Evolutionary conservation across 306 rosid genomes (phyloP), one percentile per base, ranked within the genome.

Genomic region (Medicago truncatula): DNA sequence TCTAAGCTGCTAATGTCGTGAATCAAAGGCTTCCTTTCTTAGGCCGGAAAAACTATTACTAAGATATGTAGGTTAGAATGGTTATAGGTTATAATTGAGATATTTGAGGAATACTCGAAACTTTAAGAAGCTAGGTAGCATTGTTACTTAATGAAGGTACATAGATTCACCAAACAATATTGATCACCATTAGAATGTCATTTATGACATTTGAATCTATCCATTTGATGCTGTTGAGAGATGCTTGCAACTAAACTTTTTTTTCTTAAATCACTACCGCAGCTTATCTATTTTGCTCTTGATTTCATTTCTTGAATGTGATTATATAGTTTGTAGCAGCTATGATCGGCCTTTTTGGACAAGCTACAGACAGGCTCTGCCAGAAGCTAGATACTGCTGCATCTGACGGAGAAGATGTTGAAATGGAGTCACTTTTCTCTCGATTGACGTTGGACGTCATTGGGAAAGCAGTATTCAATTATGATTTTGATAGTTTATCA

Each of bases 391-490:
- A 95, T 59, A 83, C 80, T 36, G 96, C 97, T 41, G 97, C 95
- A 75, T 86, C 83, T 71, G 90, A 88, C 73, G 97, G 97, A 73
- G 93, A 92, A 85, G 97, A 92, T 80, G 97, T 87, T 25, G 99
- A 95, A 79, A 90, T 95, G 99, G 99, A 95, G 80, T 95, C 99
- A 54, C 93, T 92, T 77, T 95, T 95, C 90, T 95, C 99, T 21
- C 90, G 87, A 83, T 86, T 95, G 88, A 95, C 99, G 41, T 82
- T 95, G 83, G 99, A 95, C 62, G 56, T 92, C 70, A 95, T 95
- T 67, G 99, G 99, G 83, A 95, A 89, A 82, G 99, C 99, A 66
- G 97, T 95, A 70, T 95, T 95, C 81, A 95, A 92, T 79, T 95
- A 95, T 76, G 97, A 95, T 81, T 95, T 95, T 82, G 97, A 95